Conservation (phyloP, 768 basidiomycete species). For the Heimioporus sp. region DNA sequence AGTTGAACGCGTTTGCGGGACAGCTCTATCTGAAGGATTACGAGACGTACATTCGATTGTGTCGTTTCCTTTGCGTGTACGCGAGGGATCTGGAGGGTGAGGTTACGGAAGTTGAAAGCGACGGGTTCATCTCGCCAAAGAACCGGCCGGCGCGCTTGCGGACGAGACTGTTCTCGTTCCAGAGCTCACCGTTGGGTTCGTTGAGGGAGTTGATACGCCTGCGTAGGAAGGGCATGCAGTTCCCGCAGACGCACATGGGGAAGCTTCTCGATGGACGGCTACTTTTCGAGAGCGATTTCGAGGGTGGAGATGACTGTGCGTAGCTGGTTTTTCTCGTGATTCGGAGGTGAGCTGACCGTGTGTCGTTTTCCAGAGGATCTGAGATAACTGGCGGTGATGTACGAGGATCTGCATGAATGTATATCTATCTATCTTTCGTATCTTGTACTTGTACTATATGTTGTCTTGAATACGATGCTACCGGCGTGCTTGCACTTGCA, state of each 20-base stretch:
- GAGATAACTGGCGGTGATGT: too few relatives aligned
- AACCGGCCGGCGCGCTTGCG: neutral
- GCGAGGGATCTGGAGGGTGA: neutral
- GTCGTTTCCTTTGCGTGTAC: slow-evolving; percentile 6
- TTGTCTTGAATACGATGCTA: too few relatives aligned
- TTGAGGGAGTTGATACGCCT: slow-evolving; percentile 18
- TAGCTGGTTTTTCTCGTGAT: neutral
- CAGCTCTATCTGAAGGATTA: slow-evolving; percentile 4
- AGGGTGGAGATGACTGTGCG: neutral
- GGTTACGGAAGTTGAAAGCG: neutral
- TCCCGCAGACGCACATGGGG: slow-evolving; percentile 37
- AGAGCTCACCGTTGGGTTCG: slow-evolving; percentile 32
- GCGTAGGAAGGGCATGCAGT: slow-evolving; percentile 40
- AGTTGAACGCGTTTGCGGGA: slow-evolving; percentile 2
- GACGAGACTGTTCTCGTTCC: slow-evolving; percentile 26
- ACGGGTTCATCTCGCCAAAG: slow-evolving; percentile 2
- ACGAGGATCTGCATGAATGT: too few relatives aligned
- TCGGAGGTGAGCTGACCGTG: too few relatives aligned
- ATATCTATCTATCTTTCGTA: too few relatives aligned
- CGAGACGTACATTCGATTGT: neutral
- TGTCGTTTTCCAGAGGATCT: too few relatives aligned
- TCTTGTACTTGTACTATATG: too few relatives aligned
- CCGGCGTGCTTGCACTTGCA: too few relatives aligned
- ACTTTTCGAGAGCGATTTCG: slow-evolving; percentile 25
- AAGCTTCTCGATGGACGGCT: slow-evolving; percentile 32